Evolutionary conservation across 805 yeast species (phyloP).

Genomic region (Cyberlindnera meyerae): DNA sequence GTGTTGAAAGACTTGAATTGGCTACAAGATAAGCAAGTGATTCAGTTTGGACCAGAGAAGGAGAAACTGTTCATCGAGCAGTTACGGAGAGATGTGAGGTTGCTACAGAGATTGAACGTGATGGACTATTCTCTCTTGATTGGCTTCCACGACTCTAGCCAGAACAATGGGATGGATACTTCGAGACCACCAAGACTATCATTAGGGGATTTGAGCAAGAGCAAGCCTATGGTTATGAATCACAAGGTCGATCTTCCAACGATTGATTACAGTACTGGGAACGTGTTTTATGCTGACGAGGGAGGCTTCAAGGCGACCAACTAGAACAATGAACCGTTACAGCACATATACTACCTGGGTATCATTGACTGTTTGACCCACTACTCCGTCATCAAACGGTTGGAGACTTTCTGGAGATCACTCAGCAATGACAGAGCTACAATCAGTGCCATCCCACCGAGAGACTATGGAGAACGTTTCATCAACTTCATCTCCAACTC

Average conservation of each 20-base stretch:
- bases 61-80: conserved; percentile 58
- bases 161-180: conserved; percentile 41
- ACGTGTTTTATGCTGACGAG: conserved; percentile 67
- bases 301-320: conserved; percentile 82
- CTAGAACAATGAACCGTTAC: conserved; percentile 47
- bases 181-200: no score
- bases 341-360: conserved; percentile 82
- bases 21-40: conserved; percentile 58
- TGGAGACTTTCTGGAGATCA: conserved; percentile 85
- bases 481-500: conserved; percentile 55
- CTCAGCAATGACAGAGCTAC: conserved; percentile 61
- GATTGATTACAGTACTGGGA: conserved; percentile 41
- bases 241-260: conserved; percentile 38
- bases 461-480: conserved; percentile 86
- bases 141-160: conserved; percentile 76
- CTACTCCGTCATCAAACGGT: conserved; percentile 63
- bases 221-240: conserved; percentile 42
- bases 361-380: conserved; percentile 90
- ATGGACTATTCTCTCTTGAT: conserved; percentile 93
- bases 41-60: conserved; percentile 75
- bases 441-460: conserved; percentile 87
- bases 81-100: conserved; percentile 65
- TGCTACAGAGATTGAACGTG: conserved; percentile 70
- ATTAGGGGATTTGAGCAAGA: conserved; percentile 32
- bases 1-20: conserved; percentile 88